Evolutionary conservation across 2,329 filamentous ascomycete genomes (phyloP), one percentile per base, ranked within the genome.

Genomic region (Microdochium trichocladiopsis): DNA sequence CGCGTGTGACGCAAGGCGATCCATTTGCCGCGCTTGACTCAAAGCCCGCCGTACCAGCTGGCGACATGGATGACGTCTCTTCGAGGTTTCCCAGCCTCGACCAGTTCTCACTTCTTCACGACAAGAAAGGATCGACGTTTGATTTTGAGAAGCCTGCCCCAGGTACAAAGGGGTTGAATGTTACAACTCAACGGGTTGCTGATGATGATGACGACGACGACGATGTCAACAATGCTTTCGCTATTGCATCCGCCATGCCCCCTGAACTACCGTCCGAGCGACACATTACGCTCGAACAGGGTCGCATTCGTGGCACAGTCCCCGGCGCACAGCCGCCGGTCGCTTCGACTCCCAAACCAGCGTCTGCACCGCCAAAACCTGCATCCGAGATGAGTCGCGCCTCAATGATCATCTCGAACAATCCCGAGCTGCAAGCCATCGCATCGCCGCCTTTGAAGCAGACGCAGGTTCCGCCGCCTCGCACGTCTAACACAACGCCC

Each of bases 1-100:
- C 84, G 58, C 80, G 85, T 57, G 84, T 86, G 43, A 80, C 84
- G 1, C 77, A 79, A 24, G 84, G 81, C 48, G 94, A 99, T 67
- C 94, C 94, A 0, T 99, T 97, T 66, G 90, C 90, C 18, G 90
- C 90, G 1, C 78, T 99, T 24, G 94, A 99, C 66, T 80, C 86
- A 2, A 84, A 80, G 52, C 10, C 41, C 22, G 41, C 41, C 21
- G 18, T 12, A 16, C 72, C 78, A 31, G 68, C 72, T 23, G 73
- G 73, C 8, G 77, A 80, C 22, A 75, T 77, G 2, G 94, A 97
- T 59, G 93, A 97, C 63, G 74, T 96, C 24, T 90, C 93, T 0
- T 79, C 83, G 25, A 82, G 88, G 50, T 99, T 96, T 60, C 94
- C 94, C 1, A 92, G 90, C 5, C 76, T 99, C 23, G 92, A 97